Base-by-base conservation (phyloP, 208 protist species). In the Trypanosoma cruzi region DNA sequence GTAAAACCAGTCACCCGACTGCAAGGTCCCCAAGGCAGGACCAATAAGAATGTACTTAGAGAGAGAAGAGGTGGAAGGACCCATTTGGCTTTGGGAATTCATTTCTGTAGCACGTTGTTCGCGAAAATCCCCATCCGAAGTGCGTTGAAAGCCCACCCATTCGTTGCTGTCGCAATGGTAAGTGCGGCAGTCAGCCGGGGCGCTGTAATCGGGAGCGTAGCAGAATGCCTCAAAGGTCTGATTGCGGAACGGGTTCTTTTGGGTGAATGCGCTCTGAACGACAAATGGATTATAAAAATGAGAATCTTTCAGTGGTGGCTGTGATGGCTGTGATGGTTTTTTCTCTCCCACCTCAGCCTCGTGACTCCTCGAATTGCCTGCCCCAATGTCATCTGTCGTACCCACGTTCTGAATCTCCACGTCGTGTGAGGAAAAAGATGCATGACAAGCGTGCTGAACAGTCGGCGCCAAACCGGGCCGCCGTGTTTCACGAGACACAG, bases 1-100 rank as follows among this genome's bases (percentile, higher is more conserved):
- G 61, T 83, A 79, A 75, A 92, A 93, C 87, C 89, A 95, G 49
- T 87, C 84, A 1, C 89, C 89, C 13, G 58, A 44, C 66, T 90
- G 77, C 42, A 95, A 67, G 40, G 69, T 73, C 60, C 78, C 75
- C 16, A 74, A 26, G 10, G 55, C 46, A n/a, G 46, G 8, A 3
- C 32, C 22, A 56, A 26, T 0, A n/a, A 32, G 6, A 24, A 50
- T n/a, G 40, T 42, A 31, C 13, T n/a, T 24, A 57, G 20, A 59
- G 3, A 52, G 14, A 52, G 20, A 52, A 13, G 16, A 24, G 2
- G 14, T 18, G 14, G 20, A 44, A 31, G 44, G 20, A 34, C 54
- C 50, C 2, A 22, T 2, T 60, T 37, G 32, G 7, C 4, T 37
- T 16, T 28, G 49, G 2, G 18, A 13, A 22, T n/a, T 14, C 4